These are phyloP conservation scores for Sonneratia alba DNA, from an alignment of 345 rosid species.

Conservation along the genomic window DNA sequence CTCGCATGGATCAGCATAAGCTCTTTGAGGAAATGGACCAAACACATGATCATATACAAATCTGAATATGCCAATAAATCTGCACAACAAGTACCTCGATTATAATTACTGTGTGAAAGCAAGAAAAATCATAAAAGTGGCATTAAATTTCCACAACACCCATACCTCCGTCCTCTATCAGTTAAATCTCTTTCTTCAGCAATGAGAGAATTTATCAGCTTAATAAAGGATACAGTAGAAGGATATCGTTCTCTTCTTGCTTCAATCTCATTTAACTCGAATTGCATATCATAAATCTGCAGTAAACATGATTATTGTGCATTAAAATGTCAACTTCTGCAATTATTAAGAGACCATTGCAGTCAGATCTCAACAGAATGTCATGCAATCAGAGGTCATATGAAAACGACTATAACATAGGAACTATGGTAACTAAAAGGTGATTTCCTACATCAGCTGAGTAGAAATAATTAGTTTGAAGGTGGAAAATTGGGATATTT, in stretches of 20 bases:
- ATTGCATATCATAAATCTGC: constrained; percentile 95
- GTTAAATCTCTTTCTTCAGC: constrained; percentile 75
- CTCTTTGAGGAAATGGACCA: constrained; percentile 89
- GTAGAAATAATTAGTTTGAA: neutral
- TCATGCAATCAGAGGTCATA: neutral
- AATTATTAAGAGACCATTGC: neutral
- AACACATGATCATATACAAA: constrained; percentile 86
- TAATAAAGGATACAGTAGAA: constrained; percentile 85
- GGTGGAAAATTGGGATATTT: neutral
- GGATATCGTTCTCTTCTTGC: constrained; percentile 88
- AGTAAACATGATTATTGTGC: neutral
- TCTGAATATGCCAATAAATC: constrained; percentile 87
- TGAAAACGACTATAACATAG: neutral
- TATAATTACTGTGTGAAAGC: neutral
- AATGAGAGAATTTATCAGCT: constrained; percentile 74
- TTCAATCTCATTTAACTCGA: constrained; percentile 95
- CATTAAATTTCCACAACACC: constrained; percentile 1
- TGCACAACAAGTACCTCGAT: constrained; percentile 24
- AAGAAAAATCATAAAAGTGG: neutral
- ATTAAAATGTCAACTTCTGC: neutral
- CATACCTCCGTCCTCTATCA: constrained; percentile 87
- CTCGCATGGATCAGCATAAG: constrained; percentile 86
- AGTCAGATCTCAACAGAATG: neutral
- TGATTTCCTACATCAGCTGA: neutral
- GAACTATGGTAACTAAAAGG: neutral